Percentiles rank a stretch among this genome's conserved stretches.
phyloP scores from a whole-genome alignment of 768 basidiomycete species.

The Leccinellum luteum region DNA sequence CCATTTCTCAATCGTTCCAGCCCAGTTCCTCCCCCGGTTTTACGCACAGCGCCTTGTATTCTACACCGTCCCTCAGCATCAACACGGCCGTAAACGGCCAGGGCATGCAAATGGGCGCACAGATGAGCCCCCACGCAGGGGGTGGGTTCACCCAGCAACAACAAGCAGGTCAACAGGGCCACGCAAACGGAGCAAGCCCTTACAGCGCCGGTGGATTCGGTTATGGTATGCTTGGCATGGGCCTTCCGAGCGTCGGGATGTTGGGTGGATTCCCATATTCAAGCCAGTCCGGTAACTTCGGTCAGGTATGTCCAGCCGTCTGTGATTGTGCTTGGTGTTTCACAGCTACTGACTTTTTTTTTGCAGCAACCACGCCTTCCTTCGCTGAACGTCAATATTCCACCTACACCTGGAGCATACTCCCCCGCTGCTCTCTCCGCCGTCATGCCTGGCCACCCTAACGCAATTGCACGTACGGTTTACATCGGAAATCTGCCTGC shows the following conservation, averaged over 20 bases:
- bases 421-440: slow-evolving; percentile 78
- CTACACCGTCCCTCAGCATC: slow-evolving; percentile 67
- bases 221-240: slow-evolving; percentile 81
- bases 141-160: slow-evolving; percentile 51
- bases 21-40: slow-evolving; percentile 47
- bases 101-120: slow-evolving; percentile 45
- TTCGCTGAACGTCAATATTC: slow-evolving; percentile 64
- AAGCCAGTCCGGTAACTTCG: slow-evolving; percentile 67
- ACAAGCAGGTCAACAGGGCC: slow-evolving; percentile 30
- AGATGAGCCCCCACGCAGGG: slow-evolving; percentile 69
- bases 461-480: slow-evolving; percentile 78
- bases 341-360: slow-evolving; percentile 34
- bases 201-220: slow-evolving; percentile 54
- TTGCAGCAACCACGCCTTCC: slow-evolving; percentile 53
- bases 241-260: slow-evolving; percentile 71
- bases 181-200: slow-evolving; percentile 46
- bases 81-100: slow-evolving; percentile 53
- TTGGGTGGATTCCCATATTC: slow-evolving; percentile 71
- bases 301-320: slow-evolving; percentile 45
- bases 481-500: slow-evolving; percentile 96
- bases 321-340: background rate
- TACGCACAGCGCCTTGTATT: slow-evolving; percentile 61
- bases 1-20: slow-evolving; percentile 54
- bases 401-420: slow-evolving; percentile 68
- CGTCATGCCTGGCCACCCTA: slow-evolving; percentile 59